Percentiles rank a stretch among this genome's conserved stretches.
Conservation (phyloP, 768 basidiomycete genomes). For the Lactarius evosmus region DNA sequence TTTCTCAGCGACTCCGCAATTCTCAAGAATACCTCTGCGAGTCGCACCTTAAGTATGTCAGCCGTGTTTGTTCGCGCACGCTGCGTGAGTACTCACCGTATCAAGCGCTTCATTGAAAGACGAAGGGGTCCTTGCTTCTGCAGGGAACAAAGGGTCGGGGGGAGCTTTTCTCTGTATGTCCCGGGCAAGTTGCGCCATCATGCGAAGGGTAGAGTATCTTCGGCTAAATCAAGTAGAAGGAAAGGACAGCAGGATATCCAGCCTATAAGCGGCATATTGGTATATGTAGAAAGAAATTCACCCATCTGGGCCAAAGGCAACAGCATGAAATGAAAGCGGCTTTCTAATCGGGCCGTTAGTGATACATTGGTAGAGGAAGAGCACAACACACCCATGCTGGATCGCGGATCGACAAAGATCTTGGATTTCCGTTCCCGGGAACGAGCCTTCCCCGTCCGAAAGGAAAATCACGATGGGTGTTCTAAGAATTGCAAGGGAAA, state of each 20-base stretch:
- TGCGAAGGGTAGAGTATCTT: constrained; percentile 34
- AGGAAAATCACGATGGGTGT: background rate
- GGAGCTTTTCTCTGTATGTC: constrained; percentile 46
- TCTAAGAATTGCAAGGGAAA: background rate
- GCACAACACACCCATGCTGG: constrained; percentile 41
- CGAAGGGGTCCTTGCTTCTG: background rate
- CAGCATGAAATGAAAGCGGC: constrained; percentile 54
- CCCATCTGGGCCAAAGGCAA: constrained; percentile 47
- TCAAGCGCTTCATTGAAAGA: constrained; percentile 28
- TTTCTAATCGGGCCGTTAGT: constrained; percentile 37
- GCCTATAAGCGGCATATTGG: background rate
- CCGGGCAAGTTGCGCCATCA: constrained; percentile 50
- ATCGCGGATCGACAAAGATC: constrained; percentile 44
- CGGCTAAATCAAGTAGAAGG: constrained; percentile 51
- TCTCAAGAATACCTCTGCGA: constrained; percentile 53
- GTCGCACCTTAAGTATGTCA: constrained; percentile 40
- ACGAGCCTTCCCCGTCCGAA: background rate
- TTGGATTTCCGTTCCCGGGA: constrained; percentile 38
- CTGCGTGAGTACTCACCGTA: background rate
- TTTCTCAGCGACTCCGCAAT: constrained; percentile 35
- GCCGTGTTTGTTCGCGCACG: background rate
- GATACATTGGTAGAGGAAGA: background rate
- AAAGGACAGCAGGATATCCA: constrained; percentile 48
- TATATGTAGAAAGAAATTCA: background rate
- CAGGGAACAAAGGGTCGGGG: constrained; percentile 34